A percentile compares a stretch with the other conserved stretches of the same genome.
Evolutionary conservation across 1,139 yeast species (phyloP).

Genomic region (Meyerozyma guilliermondii): DNA sequence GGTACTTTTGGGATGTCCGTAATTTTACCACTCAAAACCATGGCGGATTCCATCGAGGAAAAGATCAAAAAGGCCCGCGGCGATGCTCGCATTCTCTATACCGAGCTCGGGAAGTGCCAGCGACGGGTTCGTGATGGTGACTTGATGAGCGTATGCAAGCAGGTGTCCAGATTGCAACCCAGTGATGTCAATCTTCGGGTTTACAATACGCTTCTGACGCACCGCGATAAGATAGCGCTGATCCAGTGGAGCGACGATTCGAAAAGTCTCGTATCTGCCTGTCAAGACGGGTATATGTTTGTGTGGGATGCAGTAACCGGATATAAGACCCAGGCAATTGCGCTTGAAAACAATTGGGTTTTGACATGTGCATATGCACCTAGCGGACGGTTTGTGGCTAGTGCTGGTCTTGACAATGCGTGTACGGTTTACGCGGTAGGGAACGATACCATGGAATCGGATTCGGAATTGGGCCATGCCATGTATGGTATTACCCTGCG

Average conservation of each 20-base stretch:
- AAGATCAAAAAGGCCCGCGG: conserved; percentile 33
- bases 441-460: conserved; percentile 7
- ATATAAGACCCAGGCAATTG: conserved; percentile 64
- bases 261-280: conserved; percentile 57
- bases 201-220: conserved; percentile 57
- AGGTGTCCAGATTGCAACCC: conserved; percentile 24
- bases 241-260: conserved; percentile 68
- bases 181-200: conserved; percentile 29
- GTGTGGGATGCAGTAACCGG: conserved; percentile 82
- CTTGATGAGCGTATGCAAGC: conserved; percentile 33
- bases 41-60: conserved; percentile 4
- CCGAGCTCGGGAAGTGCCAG: conserved; percentile 44
- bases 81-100: conserved; percentile 44
- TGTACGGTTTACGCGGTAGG: conserved; percentile 63
- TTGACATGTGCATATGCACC: conserved; percentile 72
- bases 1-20: neutral
- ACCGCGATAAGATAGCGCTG: conserved; percentile 66
- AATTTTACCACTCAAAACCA: neutral
- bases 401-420: conserved; percentile 79
- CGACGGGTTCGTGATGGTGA: conserved; percentile 42
- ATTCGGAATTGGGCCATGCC: conserved; percentile 10
- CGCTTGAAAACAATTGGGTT: conserved; percentile 73
- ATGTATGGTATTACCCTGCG: conserved; percentile 30
- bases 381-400: conserved; percentile 58
- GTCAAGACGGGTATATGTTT: conserved; percentile 84